Conservation (phyloP, 139 green algal species). For the Chlorella ohadii region DNA sequence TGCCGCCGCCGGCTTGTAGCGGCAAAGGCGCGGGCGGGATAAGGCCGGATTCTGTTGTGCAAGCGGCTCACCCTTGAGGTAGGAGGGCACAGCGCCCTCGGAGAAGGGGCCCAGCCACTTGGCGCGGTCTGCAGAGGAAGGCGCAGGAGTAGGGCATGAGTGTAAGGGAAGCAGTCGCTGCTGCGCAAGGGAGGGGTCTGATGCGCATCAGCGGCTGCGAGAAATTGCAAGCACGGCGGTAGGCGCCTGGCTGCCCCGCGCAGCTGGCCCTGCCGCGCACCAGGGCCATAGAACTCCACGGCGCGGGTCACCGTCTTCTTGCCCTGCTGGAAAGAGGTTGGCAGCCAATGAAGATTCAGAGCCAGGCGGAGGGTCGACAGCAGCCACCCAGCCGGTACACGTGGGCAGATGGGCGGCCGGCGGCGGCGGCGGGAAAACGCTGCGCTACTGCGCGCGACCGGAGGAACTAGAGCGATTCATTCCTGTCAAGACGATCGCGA, state of each 20-base stretch:
- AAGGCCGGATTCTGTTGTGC: conserved; percentile 3
- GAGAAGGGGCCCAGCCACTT: conserved; percentile 92
- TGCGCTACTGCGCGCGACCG: no score
- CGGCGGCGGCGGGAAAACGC: no score
- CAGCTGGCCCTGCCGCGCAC: not conserved
- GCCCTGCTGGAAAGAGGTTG: not conserved
- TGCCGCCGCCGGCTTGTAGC: no score
- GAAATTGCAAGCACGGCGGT: not conserved
- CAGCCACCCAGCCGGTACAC: no score
- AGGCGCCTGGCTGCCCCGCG: not conserved
- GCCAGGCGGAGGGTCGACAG: no score
- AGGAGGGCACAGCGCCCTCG: conserved; percentile 57
- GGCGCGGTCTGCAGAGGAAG: conserved; percentile 76
- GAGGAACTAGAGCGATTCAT: no score
- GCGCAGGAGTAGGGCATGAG: not conserved
- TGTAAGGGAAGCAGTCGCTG: not conserved
- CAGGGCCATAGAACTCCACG: conserved; percentile 8
- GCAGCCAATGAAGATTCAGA: no score
- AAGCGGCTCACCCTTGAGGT: conserved; percentile 66
- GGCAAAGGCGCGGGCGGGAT: no score
- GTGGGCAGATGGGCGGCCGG: no score
- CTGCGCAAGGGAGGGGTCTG: no score
- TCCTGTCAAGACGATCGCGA: no score
- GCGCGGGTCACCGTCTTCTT: conserved; percentile 3
- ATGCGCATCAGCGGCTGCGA: not conserved